Base-by-base conservation (phyloP, 768 basidiomycete genomes). In the Trametes elegans region DNA sequence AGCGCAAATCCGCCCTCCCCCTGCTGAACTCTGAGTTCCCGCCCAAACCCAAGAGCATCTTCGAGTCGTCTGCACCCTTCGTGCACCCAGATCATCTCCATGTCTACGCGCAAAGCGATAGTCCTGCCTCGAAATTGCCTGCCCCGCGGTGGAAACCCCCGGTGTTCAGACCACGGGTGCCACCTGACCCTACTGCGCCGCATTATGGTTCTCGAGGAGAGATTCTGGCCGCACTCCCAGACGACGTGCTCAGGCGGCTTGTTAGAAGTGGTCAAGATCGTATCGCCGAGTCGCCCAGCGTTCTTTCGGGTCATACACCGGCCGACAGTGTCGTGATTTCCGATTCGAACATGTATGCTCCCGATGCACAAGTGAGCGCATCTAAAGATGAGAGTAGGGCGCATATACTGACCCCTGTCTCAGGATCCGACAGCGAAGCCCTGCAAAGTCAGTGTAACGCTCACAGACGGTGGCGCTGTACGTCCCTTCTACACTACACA, bases 121-220 rank as follows among this genome's bases (percentile, higher is more conserved):
- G n/a, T 10, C 10, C 23, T 5, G 7, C 53, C 26, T 19, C n/a
- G n/a, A n/a, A n/a, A n/a, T n/a, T n/a, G n/a, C n/a, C n/a, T n/a
- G n/a, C n/a, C n/a, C n/a, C n/a, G n/a, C n/a, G n/a, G n/a, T n/a
- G n/a, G n/a, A n/a, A n/a, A n/a, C n/a, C n/a, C n/a, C n/a, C n/a
- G n/a, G n/a, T n/a, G n/a, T n/a, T n/a, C n/a, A n/a, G n/a, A n/a
- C n/a, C n/a, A n/a, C n/a, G n/a, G n/a, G 7, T 21, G 2, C n/a
- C 42, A 7, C 46, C 28, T 0, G 13, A 26, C 23, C 38, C 13
- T 13, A 29, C 23, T 26, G 7, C 40, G 38, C 45, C 53, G 1
- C 53, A 55, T 19, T 55, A 55, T 34, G 53, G 53, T n/a, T 42
- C 42, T 11, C 23, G 40, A 3, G 51, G 51, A 13, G 51, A 53